Evolutionary conservation across 371 early-diverging fungal genomes (phyloP).

Genomic region (Mucor racemosus): DNA sequence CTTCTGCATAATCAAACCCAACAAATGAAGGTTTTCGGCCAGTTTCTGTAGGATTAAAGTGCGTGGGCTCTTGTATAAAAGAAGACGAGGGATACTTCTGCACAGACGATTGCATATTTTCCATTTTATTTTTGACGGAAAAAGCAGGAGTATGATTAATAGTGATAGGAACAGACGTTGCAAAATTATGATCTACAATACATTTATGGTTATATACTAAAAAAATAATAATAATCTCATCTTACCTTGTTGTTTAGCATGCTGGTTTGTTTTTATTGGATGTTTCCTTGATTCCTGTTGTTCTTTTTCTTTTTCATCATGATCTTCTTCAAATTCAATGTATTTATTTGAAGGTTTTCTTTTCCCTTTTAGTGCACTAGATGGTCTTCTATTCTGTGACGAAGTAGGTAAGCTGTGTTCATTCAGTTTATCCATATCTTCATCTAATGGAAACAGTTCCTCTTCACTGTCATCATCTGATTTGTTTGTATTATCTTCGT

Average conservation of each 20-base stretch:
- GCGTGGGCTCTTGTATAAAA: slow-evolving; percentile 1
- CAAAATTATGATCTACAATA: background rate
- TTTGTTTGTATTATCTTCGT: background rate
- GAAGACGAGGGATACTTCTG: slow-evolving; percentile 12
- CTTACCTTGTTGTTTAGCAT: background rate
- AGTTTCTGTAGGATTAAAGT: background rate
- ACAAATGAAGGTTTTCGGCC: slow-evolving; percentile 9
- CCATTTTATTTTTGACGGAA: background rate
- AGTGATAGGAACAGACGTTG: slow-evolving; percentile 13
- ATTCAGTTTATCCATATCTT: slow-evolving; percentile 31
- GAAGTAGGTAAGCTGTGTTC: background rate
- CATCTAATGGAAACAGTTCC: slow-evolving; percentile 50
- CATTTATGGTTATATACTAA: no score
- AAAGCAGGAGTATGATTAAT: slow-evolving; percentile 1
- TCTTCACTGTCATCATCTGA: slow-evolving; percentile 15
- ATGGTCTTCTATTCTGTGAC: background rate
- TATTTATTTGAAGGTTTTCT: slow-evolving; percentile 4
- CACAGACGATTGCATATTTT: slow-evolving; percentile 4
- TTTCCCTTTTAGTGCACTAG: background rate
- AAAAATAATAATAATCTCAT: no score
- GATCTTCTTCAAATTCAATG: slow-evolving; percentile 4
- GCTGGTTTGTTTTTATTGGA: background rate
- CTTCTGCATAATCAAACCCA: slow-evolving; percentile 21
- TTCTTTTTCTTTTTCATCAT: background rate
- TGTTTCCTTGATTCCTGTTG: slow-evolving; percentile 2